Evolutionary conservation across 2,329 filamentous ascomycete species (phyloP).

Genomic region (Fusarium sororula): DNA sequence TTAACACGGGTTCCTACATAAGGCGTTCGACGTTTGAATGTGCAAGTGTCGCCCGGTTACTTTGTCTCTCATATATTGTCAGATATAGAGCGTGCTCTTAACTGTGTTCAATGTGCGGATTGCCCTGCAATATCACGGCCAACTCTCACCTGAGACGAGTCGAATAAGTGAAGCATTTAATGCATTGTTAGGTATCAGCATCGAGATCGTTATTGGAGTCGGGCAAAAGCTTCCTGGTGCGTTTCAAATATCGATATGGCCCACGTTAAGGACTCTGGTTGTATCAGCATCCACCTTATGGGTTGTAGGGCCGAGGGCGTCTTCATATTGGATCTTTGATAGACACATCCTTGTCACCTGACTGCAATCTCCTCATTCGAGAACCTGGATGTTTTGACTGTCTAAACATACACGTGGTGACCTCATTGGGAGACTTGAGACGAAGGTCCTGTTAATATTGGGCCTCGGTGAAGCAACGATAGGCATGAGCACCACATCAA

Average conservation of each 20-base stretch:
- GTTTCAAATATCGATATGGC: neutral
- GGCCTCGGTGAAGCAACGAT: neutral
- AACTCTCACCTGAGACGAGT: neutral
- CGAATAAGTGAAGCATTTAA: neutral
- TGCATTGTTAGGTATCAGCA: neutral
- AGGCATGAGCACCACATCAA: neutral
- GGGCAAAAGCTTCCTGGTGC: neutral
- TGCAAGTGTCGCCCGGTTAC: neutral
- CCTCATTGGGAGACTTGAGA: neutral
- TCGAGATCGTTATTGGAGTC: neutral
- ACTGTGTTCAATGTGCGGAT: neutral
- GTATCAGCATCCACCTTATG: neutral
- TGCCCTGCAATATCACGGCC: neutral
- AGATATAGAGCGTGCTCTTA: neutral
- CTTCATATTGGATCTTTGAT: neutral
- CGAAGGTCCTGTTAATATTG: neutral
- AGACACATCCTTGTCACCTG: neutral
- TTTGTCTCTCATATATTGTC: neutral
- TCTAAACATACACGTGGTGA: neutral
- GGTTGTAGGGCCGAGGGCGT: neutral
- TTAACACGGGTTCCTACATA: constrained; percentile 9
- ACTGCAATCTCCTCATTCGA: neutral
- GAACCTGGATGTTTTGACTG: neutral
- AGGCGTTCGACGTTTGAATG: neutral
- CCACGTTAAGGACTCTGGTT: neutral